These are phyloP conservation scores for Vigna reflexopilosa DNA, from an alignment of 306 rosid species.

Conservation along the genomic window DNA sequence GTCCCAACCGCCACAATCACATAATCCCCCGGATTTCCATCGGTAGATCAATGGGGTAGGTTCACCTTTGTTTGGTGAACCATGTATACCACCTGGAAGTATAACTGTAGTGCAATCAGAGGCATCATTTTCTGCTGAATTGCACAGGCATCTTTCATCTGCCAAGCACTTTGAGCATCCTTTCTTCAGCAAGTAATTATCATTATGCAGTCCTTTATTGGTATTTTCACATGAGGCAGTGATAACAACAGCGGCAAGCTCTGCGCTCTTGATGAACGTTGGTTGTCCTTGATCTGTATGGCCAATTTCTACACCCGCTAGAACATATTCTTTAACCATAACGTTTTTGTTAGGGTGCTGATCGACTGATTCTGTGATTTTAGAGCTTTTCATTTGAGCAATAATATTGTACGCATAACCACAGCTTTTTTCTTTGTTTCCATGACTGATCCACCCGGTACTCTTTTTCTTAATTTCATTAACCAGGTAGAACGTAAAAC, in stretches of 20 bases:
- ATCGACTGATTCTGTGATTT: constrained; percentile 45
- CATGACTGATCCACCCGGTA: constrained; percentile 81
- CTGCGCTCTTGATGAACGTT: constrained; percentile 51
- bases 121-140: constrained; percentile 44
- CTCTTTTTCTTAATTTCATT: constrained; percentile 82
- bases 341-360: constrained; percentile 42
- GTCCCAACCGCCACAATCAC: constrained; percentile 99
- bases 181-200: constrained; percentile 44
- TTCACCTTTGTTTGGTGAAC: constrained; percentile 79
- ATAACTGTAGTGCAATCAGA: constrained; percentile 54
- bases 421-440: constrained; percentile 63
- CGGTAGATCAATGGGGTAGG: constrained; percentile 74
- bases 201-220: constrained; percentile 42
- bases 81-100: constrained; percentile 82
- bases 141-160: constrained; percentile 51
- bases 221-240: constrained; percentile 57
- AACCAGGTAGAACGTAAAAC: constrained; percentile 77
- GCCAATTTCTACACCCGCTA: constrained; percentile 64
- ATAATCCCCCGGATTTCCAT: constrained; percentile 83
- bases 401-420: constrained; percentile 71
- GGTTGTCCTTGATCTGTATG: constrained; percentile 64
- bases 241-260: constrained; percentile 81
- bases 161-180: constrained; percentile 48
- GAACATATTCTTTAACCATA: constrained; percentile 60
- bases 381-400: constrained; percentile 81